A percentile compares a stretch with the other conserved stretches of the same genome.
Conservation (phyloP, 2,329 filamentous ascomycete species). For the Onygena corvina region DNA sequence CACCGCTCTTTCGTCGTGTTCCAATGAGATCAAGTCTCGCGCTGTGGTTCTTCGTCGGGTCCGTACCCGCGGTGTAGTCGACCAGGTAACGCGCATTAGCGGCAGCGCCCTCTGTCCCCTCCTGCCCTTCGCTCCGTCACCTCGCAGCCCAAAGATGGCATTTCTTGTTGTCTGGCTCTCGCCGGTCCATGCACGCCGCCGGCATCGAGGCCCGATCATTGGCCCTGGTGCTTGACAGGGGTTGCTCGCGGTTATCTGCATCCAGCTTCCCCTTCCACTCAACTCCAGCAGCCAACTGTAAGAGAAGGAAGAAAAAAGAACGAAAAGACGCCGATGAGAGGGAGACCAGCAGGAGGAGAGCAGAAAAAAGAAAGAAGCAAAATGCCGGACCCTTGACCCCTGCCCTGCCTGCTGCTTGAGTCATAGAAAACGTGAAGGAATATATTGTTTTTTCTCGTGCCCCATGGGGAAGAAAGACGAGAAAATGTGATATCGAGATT, state of each 20-base stretch:
- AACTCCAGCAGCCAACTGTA: not conserved
- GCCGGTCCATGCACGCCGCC: not conserved
- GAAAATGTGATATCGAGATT: conserved; percentile 1
- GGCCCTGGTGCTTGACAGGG: not conserved
- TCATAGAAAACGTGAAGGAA: not conserved
- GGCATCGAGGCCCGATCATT: not conserved
- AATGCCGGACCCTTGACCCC: conserved; percentile 6
- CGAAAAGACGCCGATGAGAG: not conserved
- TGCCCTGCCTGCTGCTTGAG: conserved; percentile 8
- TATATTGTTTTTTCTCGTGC: conserved; percentile 5
- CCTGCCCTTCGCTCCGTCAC: not conserved
- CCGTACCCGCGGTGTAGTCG: not conserved
- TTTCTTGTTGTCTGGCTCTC: not conserved
- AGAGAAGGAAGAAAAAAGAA: not conserved
- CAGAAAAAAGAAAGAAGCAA: conserved; percentile 9
- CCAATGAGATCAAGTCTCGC: conserved; percentile 1
- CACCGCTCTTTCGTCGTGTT: conserved; percentile 9
- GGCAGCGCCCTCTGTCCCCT: not conserved
- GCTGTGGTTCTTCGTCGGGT: not conserved
- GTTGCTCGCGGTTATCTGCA: not conserved
- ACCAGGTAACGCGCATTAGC: not conserved
- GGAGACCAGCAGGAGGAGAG: conserved; percentile 6
- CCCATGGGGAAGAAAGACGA: conserved; percentile 3
- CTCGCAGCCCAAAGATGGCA: not conserved
- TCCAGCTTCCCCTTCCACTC: not conserved